These are phyloP conservation scores for Crithidia sp. DNA, from an alignment of 208 protist genomes.

Conservation along the genomic window DNA sequence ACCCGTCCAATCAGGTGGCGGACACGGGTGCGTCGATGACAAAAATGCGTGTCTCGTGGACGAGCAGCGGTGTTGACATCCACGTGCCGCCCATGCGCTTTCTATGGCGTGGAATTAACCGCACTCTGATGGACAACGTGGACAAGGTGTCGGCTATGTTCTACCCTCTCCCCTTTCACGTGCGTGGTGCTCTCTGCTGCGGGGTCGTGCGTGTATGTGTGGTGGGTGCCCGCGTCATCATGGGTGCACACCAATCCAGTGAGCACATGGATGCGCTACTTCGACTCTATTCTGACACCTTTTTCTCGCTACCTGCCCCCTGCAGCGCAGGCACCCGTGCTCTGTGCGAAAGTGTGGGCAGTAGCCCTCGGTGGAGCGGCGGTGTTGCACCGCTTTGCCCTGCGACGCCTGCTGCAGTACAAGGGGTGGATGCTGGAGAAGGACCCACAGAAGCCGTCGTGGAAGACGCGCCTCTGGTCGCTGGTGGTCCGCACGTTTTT, in stretches of 20 bases:
- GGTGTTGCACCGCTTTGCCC: constrained; percentile 66
- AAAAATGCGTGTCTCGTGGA: constrained; percentile 51
- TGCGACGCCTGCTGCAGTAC: constrained; percentile 74
- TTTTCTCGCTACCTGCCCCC: constrained; percentile 42
- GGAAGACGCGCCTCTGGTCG: constrained; percentile 64
- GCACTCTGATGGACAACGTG: constrained; percentile 46
- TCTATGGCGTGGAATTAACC: constrained; percentile 44
- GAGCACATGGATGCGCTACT: constrained; percentile 52
- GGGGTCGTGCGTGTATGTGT: constrained; percentile 56
- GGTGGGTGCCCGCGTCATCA: constrained; percentile 36
- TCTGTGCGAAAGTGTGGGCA: constrained; percentile 48
- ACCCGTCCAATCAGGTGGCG: constrained; percentile 35
- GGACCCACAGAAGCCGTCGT: constrained; percentile 36
- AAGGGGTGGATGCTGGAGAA: constrained; percentile 73
- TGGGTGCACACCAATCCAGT: constrained; percentile 40
- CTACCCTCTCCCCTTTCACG: constrained; percentile 61
- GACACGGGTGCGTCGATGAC: constrained; percentile 56
- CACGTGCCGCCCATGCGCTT: constrained; percentile 75
- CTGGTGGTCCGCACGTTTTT: constrained; percentile 61
- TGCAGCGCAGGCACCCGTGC: constrained; percentile 37
- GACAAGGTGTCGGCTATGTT: constrained; percentile 68
- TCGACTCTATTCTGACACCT: constrained; percentile 55
- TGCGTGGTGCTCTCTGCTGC: constrained; percentile 43
- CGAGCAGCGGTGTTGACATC: constrained; percentile 58
- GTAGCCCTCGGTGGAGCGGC: constrained; percentile 45